A percentile compares a stretch with the other conserved stretches of the same genome.
Conservation (phyloP, 768 basidiomycete species). For the Inosperma sp. region DNA sequence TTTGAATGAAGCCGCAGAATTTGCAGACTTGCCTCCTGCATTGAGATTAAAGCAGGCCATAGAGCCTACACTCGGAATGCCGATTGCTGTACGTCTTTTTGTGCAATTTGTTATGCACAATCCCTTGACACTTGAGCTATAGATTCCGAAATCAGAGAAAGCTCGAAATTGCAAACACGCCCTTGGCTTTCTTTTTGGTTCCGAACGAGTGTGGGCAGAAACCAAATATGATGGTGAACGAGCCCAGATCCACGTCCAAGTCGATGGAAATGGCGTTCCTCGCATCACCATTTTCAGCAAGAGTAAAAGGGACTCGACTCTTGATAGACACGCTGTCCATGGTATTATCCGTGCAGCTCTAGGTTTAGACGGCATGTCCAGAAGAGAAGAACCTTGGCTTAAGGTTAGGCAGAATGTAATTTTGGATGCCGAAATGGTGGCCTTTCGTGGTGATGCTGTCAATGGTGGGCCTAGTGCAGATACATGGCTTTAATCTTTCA, state of each 20-base stretch:
- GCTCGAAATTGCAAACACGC: constrained; percentile 58
- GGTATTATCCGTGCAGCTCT: constrained; percentile 57
- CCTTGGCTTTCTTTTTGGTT: constrained; percentile 38
- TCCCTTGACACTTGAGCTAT: background rate
- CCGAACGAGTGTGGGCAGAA: constrained; percentile 70
- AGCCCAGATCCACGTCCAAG: constrained; percentile 84
- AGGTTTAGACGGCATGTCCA: constrained; percentile 29
- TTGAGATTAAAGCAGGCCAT: constrained; percentile 24
- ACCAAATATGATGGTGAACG: constrained; percentile 95
- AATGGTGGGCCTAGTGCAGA: constrained; percentile 52
- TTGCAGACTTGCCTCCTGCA: constrained; percentile 35
- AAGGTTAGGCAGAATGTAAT: constrained; percentile 41
- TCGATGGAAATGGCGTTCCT: constrained; percentile 32
- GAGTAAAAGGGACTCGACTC: constrained; percentile 77
- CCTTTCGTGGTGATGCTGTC: constrained; percentile 62
- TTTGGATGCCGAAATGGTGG: constrained; percentile 87
- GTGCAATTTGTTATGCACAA: background rate
- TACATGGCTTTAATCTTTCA: background rate
- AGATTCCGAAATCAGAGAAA: constrained; percentile 84
- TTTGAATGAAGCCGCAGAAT: constrained; percentile 51
- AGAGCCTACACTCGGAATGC: constrained; percentile 50
- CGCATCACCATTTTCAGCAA: constrained; percentile 83
- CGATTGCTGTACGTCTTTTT: constrained; percentile 49
- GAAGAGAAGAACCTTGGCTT: background rate
- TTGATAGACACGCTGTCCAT: constrained; percentile 66